Percentiles rank a stretch among this genome's conserved stretches.
Conservation (phyloP, 306 rosid genomes). For the Gynostemma pentaphyllum region DNA sequence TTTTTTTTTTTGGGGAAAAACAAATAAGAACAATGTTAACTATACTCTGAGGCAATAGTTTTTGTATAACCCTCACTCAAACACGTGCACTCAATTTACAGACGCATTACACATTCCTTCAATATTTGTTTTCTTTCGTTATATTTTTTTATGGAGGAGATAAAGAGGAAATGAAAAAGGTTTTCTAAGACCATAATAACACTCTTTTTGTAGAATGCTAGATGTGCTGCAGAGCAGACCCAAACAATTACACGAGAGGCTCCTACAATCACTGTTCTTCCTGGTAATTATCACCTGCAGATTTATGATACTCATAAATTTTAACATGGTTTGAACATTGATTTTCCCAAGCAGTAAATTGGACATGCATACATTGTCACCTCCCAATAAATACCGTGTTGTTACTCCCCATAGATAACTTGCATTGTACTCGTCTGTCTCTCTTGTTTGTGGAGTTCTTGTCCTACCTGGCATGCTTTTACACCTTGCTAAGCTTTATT, state of each 20-base stretch:
- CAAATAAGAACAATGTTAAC: no score
- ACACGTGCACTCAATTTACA: no score
- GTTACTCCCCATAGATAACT: not conserved
- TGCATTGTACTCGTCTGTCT: not conserved
- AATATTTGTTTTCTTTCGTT: no score
- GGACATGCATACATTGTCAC: not conserved
- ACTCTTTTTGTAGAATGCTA: conserved; percentile 49
- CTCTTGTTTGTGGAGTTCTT: not conserved
- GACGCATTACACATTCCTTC: no score
- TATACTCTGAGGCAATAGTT: no score
- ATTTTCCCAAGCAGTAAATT: not conserved
- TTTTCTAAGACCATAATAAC: conserved; percentile 6
- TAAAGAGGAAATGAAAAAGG: no score
- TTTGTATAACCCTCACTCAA: no score
- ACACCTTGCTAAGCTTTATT: not conserved
- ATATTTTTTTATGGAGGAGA: no score
- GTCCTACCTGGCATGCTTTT: not conserved
- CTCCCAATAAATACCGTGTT: not conserved
- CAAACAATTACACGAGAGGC: conserved; percentile 77
- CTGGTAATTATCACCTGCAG: conserved; percentile 43
- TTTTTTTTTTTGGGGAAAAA: no score
- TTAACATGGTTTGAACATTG: not conserved
- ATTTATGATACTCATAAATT: not conserved
- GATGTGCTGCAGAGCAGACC: conserved; percentile 81
- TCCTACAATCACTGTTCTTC: conserved; percentile 89